Conservation (phyloP, 2,329 filamentous ascomycete species). For the Venturia carpophila region DNA sequence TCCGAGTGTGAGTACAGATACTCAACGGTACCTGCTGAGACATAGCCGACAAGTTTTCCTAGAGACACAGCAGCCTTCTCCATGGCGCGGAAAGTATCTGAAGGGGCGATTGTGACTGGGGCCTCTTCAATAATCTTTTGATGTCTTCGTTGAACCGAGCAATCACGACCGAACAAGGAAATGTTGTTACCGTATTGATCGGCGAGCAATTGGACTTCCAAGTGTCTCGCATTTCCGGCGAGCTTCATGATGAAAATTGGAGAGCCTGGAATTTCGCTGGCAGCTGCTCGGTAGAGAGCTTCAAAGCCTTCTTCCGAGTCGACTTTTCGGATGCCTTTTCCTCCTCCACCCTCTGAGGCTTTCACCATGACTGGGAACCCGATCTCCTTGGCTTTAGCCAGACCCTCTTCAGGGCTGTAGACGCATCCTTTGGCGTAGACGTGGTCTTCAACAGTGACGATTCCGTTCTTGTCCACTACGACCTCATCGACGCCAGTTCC, state of each 20-base stretch:
- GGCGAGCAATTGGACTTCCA: constrained; percentile 94
- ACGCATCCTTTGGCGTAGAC: constrained; percentile 89
- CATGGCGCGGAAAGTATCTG: constrained; percentile 87
- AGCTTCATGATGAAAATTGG: constrained; percentile 99
- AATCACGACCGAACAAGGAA: constrained; percentile 96
- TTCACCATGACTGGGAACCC: constrained; percentile 99
- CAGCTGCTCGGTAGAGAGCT: constrained; percentile 85
- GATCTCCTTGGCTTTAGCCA: constrained; percentile 78
- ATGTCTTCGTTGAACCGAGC: constrained; percentile 94
- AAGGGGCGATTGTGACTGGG: constrained; percentile 90
- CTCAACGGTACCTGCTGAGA: constrained; percentile 96
- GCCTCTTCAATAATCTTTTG: constrained; percentile 99
- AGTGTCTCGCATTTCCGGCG: constrained; percentile 87
- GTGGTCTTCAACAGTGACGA: constrained; percentile 84
- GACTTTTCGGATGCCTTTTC: constrained; percentile 98
- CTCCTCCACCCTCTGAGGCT: constrained; percentile 97
- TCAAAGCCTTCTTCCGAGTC: constrained; percentile 76
- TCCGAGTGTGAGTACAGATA: constrained; percentile 97
- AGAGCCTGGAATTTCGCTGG: constrained; percentile 94
- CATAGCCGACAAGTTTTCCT: constrained; percentile 90
- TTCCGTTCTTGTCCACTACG: constrained; percentile 66
- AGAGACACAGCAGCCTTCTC: constrained; percentile 92
- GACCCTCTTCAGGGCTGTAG: constrained; percentile 78
- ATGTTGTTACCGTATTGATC: constrained; percentile 99
- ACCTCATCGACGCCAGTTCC: constrained; percentile 85